These are phyloP conservation scores for Lycium ferocissimum DNA, from an alignment of 257 asterid species.

Conservation along the genomic window DNA sequence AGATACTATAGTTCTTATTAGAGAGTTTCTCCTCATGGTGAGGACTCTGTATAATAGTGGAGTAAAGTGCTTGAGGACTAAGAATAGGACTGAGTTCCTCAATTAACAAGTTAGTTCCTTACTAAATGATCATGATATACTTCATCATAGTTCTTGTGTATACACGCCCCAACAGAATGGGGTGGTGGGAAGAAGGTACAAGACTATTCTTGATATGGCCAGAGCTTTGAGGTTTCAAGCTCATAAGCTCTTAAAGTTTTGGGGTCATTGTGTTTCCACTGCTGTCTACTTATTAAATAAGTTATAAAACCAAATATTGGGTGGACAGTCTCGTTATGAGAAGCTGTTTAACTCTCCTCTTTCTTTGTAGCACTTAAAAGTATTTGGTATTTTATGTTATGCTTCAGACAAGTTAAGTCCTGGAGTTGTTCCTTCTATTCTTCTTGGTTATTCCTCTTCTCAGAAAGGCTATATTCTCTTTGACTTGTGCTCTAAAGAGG, in stretches of 20 bases:
- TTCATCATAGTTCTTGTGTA: neutral
- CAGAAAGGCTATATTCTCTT: neutral
- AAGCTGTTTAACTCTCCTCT: no score
- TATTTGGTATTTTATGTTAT: no score
- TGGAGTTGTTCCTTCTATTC: no score
- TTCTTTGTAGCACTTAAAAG: no score
- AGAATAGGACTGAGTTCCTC: neutral
- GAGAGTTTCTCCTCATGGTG: no score
- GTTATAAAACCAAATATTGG: no score
- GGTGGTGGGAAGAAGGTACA: neutral
- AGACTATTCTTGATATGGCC: neutral
- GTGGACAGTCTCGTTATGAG: no score
- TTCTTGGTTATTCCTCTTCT: neutral
- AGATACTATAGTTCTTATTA: no score
- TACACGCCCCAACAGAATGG: neutral
- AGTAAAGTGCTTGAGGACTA: no score
- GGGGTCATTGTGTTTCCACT: neutral
- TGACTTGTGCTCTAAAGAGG: neutral
- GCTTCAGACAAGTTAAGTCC: no score
- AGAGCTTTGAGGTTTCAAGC: neutral
- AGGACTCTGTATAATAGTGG: no score
- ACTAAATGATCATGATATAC: neutral
- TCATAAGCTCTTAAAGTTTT: neutral
- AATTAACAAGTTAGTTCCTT: neutral
- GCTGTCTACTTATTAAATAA: no score